phyloP scores from a whole-genome alignment of 2,329 filamentous ascomycete species.

The Stemphylium vesicarium region DNA sequence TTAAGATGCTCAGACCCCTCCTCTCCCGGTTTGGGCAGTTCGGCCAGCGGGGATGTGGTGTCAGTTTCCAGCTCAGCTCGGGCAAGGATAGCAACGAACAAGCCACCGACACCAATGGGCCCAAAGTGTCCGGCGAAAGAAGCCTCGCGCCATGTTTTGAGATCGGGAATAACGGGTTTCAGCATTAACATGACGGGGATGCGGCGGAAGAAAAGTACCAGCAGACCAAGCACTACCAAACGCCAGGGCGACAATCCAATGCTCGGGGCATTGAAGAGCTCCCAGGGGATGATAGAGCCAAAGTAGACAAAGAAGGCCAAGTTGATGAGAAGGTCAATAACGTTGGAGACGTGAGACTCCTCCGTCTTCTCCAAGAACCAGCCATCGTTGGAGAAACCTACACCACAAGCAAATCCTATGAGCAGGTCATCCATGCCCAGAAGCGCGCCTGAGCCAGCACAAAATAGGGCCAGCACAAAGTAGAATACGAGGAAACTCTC shows the following conservation, averaged over 20 bases:
- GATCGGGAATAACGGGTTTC: conserved; percentile 92
- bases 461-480: conserved; percentile 94
- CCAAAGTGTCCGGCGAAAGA: conserved; percentile 97
- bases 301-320: conserved; percentile 98
- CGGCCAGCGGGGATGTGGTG: conserved; percentile 73
- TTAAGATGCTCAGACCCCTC: conserved; percentile 65
- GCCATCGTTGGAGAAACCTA: conserved; percentile 99
- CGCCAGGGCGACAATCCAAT: conserved; percentile 86
- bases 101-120: conserved; percentile 94
- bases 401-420: conserved; percentile 91
- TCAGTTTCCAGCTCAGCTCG: conserved; percentile 86
- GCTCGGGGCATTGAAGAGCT: conserved; percentile 75
- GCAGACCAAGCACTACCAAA: conserved; percentile 87
- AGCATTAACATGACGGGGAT: conserved; percentile 92
- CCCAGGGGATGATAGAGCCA: conserved; percentile 96
- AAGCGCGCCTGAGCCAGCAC: conserved; percentile 89
- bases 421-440: conserved; percentile 92
- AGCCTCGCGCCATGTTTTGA: conserved; percentile 98
- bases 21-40: conserved; percentile 59
- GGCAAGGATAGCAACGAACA: conserved; percentile 92
- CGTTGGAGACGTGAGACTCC: conserved; percentile 98
- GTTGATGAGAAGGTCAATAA: conserved; percentile 96
- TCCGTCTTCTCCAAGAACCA: conserved; percentile 99
- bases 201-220: conserved; percentile 94
- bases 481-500: conserved; percentile 99